phyloP scores from a whole-genome alignment of 179 eudicot genomes.

The Beta lomatogona region DNA sequence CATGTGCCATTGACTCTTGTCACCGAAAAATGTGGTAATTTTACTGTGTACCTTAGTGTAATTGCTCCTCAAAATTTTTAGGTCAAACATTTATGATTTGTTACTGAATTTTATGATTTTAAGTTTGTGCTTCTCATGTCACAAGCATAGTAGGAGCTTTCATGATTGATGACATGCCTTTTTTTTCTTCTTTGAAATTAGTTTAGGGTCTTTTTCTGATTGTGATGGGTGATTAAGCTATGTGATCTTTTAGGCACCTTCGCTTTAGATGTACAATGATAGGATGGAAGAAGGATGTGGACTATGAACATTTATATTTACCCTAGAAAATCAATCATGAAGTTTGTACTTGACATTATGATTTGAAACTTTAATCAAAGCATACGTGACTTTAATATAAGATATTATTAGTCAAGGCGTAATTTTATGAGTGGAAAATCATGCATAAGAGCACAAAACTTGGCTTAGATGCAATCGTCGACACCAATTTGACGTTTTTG shows the following conservation, averaged over 20 bases:
- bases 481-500: too few species aligned
- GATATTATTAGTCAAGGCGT: too few species aligned
- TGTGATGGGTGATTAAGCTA: conserved; percentile 19
- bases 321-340: neutral
- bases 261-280: neutral
- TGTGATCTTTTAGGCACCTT: conserved; percentile 1
- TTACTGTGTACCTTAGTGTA: neutral
- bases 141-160: conserved; percentile 17
- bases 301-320: neutral
- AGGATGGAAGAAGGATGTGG: neutral
- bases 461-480: too few species aligned
- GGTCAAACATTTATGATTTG: conserved; percentile 28
- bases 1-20: conserved; percentile 33
- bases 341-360: too few species aligned
- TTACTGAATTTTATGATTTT: neutral
- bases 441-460: too few species aligned
- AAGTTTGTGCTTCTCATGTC: conserved; percentile 27
- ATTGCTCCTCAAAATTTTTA: conserved; percentile 7
- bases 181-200: neutral
- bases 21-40: conserved; percentile 18
- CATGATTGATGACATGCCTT: conserved; percentile 6
- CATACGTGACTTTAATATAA: too few species aligned
- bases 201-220: conserved; percentile 29
- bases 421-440: too few species aligned
- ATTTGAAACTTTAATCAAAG: too few species aligned